phyloP scores from a whole-genome alignment of 345 rosid species.

The Conringia planisiliqua region DNA sequence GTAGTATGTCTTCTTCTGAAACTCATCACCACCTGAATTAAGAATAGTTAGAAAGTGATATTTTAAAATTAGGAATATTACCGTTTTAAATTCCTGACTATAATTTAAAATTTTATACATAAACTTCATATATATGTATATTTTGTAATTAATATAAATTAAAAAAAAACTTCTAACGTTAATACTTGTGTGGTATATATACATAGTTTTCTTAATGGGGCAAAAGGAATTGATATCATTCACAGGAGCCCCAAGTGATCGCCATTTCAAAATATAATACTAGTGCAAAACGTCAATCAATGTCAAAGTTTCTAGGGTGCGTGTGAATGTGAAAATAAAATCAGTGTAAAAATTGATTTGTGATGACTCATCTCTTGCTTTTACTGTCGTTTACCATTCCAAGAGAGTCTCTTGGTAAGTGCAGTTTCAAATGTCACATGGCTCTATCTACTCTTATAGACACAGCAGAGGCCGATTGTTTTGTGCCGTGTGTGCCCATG shows the following conservation, averaged over 20 bases:
- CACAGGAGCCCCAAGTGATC: conserved; percentile 12
- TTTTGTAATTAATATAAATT: too few species aligned
- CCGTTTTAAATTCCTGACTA: neutral
- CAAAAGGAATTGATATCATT: neutral
- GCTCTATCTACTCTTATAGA: conserved; percentile 19
- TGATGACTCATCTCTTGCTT: conserved; percentile 26
- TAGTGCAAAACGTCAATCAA: neutral
- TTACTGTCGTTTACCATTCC: conserved; percentile 32
- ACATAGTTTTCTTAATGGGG: neutral
- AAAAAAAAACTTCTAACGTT: too few species aligned
- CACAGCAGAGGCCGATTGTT: neutral
- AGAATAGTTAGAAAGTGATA: neutral
- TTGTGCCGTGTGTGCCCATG: conserved; percentile 18
- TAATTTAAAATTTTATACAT: neutral
- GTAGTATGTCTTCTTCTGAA: neutral
- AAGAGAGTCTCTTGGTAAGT: conserved; percentile 22
- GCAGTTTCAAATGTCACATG: conserved; percentile 20
- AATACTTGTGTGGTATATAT: too few species aligned
- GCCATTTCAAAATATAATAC: neutral
- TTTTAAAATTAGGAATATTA: neutral
- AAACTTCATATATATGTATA: neutral
- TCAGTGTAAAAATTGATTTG: neutral
- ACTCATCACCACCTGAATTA: neutral
- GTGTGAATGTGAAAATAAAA: conserved; percentile 8
- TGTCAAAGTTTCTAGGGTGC: conserved; percentile 3